A percentile compares a stretch with the other conserved stretches of the same genome.
Conservation (phyloP, 176 grass and related monocot genomes). For the Carex myosuroides region DNA sequence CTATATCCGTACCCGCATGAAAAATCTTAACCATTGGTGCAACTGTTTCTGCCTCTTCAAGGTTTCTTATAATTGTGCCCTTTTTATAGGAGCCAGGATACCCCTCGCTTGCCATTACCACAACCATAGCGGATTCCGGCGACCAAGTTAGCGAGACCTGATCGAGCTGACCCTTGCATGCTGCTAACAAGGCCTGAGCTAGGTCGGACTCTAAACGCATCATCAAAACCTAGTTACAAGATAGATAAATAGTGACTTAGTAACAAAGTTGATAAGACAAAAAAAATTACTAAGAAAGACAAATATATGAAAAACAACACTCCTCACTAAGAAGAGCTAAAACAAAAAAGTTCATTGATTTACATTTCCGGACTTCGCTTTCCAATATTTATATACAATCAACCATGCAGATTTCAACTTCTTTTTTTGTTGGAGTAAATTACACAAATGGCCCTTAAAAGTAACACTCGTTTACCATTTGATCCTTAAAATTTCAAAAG, state of each 20-base stretch:
- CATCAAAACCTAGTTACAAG: conserved; percentile 51
- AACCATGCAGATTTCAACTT: background rate
- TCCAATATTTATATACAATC: background rate
- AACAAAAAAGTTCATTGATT: background rate
- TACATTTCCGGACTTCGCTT: background rate
- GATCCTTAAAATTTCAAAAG: no score
- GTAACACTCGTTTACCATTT: no score
- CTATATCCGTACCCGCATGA: conserved; percentile 60
- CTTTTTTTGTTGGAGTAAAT: background rate
- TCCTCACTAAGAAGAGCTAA: background rate
- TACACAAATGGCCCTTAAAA: no score
- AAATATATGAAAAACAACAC: background rate
- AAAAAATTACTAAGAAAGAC: background rate
- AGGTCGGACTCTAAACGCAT: conserved; percentile 76
- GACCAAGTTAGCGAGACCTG: conserved; percentile 60
- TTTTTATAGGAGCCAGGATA: conserved; percentile 78
- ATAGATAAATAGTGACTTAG: background rate
- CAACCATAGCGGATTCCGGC: conserved; percentile 53
- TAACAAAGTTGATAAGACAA: conserved; percentile 1
- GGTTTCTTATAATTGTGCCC: conserved; percentile 56
- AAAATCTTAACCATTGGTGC: conserved; percentile 77
- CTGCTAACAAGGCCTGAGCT: conserved; percentile 60
- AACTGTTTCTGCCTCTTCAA: conserved; percentile 60
- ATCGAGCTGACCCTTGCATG: conserved; percentile 54
- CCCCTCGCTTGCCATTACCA: conserved; percentile 77